phyloP scores from a whole-genome alignment of 2,329 filamentous ascomycete genomes.

The Pseudomassariella vexata region DNA sequence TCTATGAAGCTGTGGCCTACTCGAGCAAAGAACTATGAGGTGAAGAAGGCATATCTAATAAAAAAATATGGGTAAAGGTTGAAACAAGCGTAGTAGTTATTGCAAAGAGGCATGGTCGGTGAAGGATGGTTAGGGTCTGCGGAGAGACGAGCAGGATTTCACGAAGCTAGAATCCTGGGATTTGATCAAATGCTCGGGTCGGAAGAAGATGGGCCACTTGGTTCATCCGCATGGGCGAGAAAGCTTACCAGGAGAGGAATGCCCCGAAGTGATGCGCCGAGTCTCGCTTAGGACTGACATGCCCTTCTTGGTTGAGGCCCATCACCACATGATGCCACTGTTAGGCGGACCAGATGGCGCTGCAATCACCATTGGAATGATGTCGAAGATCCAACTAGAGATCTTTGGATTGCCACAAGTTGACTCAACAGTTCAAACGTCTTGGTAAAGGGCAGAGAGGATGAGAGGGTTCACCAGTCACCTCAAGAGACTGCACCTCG shows the following conservation, averaged over 20 bases:
- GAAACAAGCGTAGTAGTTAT: conserved; percentile 1
- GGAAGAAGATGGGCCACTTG: not conserved
- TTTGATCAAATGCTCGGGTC: not conserved
- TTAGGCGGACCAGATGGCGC: not conserved
- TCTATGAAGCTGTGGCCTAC: too few relatives aligned
- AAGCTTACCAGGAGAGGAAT: too few relatives aligned
- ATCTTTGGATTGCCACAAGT: too few relatives aligned
- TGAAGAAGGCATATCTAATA: conserved; percentile 2
- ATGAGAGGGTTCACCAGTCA: too few relatives aligned
- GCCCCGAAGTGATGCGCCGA: too few relatives aligned
- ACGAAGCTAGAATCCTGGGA: not conserved
- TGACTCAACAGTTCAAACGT: too few relatives aligned
- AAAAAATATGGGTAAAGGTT: conserved; percentile 5
- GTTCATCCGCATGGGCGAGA: too few relatives aligned
- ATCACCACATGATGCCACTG: conserved; percentile 8
- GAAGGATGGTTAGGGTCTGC: not conserved
- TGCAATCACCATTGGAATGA: conserved; percentile 14
- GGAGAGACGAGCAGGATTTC: conserved; percentile 1
- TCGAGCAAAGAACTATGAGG: not conserved
- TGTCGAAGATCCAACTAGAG: conserved; percentile 5
- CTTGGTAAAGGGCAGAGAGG: too few relatives aligned
- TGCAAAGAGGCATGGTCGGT: not conserved
- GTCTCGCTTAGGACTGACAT: conserved; percentile 6
- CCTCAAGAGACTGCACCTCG: too few relatives aligned
- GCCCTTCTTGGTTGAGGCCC: conserved; percentile 11